Percentiles rank a stretch among this genome's conserved stretches.
Conservation (phyloP, 1,284 basidiomycete species). For the Porogramme epimiltina region DNA sequence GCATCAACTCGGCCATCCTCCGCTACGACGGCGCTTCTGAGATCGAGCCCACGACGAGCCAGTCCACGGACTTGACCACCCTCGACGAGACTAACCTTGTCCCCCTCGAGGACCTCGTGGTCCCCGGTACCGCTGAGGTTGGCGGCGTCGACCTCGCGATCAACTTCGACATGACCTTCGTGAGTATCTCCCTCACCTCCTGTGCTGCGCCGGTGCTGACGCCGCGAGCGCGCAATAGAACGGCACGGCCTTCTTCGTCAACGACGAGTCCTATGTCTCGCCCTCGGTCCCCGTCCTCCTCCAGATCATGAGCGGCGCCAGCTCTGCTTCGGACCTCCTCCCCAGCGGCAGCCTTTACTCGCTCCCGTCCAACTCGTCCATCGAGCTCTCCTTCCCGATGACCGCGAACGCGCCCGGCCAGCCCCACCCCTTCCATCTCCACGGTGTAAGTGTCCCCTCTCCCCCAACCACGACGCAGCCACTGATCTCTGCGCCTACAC, state of each 20-base stretch:
- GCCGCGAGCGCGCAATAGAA: neutral
- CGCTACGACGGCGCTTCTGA: constrained; percentile 36
- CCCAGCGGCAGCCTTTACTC: constrained; percentile 29
- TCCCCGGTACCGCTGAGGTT: constrained; percentile 26
- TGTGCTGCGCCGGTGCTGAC: neutral
- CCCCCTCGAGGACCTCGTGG: neutral
- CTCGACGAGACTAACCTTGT: constrained; percentile 32
- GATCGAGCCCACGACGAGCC: constrained; percentile 38
- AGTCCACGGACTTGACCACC: constrained; percentile 24
- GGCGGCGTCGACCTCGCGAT: constrained; percentile 31
- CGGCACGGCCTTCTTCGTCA: constrained; percentile 17
- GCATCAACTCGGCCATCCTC: constrained; percentile 33
- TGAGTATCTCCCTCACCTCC: constrained; percentile 7
- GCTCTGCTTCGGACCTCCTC: constrained; percentile 24
- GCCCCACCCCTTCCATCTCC: constrained; percentile 39
- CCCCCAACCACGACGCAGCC: neutral
- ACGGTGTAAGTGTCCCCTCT: constrained; percentile 29
- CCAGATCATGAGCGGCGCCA: constrained; percentile 34
- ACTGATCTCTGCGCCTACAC: neutral
- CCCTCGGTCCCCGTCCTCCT: constrained; percentile 33
- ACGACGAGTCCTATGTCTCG: constrained; percentile 20
- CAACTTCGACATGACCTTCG: constrained; percentile 23
- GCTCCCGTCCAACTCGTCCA: constrained; percentile 27
- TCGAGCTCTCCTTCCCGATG: constrained; percentile 34
- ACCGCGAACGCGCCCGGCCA: constrained; percentile 23